Percentiles rank a stretch among this genome's conserved stretches.
phyloP scores from a whole-genome alignment of 371 early-diverging fungal species.

The Mortierella sp. region DNA sequence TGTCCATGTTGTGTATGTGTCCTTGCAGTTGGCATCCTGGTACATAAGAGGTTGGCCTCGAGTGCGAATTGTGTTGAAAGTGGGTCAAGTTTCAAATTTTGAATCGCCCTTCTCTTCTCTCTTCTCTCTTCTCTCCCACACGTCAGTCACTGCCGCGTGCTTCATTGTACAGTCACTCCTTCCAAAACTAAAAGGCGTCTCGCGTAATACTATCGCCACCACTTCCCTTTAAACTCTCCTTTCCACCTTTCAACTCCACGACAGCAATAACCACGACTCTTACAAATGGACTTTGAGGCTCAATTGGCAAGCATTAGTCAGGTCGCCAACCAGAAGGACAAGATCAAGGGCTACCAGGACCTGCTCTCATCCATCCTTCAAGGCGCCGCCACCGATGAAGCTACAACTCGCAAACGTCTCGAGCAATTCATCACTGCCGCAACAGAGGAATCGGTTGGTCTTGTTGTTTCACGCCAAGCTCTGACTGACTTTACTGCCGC shows the following conservation, averaged over 20 bases:
- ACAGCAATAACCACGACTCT: neutral
- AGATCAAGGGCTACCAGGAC: constrained; percentile 58
- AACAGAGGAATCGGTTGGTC: constrained; percentile 79
- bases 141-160: neutral
- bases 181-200: neutral
- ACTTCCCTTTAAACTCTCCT: neutral
- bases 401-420: constrained; percentile 21
- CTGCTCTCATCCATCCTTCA: constrained; percentile 45
- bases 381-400: constrained; percentile 13
- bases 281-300: constrained; percentile 41
- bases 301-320: constrained; percentile 41
- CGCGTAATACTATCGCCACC: constrained; percentile 4
- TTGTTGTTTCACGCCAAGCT: constrained; percentile 82
- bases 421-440: constrained; percentile 70
- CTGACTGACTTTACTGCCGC: constrained; percentile 73
- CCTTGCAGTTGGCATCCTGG: constrained; percentile 48
- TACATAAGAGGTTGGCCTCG: neutral
- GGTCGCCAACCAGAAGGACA: constrained; percentile 56
- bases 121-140: no score
- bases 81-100: no score
- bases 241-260: neutral
- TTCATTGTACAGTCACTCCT: constrained; percentile 7
- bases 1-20: constrained; percentile 31
- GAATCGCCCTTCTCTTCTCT: no score
- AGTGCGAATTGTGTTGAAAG: neutral